These are phyloP conservation scores for Penicillium fuscoglaucum DNA, from an alignment of 2,329 filamentous ascomycete species.

Conservation along the genomic window DNA sequence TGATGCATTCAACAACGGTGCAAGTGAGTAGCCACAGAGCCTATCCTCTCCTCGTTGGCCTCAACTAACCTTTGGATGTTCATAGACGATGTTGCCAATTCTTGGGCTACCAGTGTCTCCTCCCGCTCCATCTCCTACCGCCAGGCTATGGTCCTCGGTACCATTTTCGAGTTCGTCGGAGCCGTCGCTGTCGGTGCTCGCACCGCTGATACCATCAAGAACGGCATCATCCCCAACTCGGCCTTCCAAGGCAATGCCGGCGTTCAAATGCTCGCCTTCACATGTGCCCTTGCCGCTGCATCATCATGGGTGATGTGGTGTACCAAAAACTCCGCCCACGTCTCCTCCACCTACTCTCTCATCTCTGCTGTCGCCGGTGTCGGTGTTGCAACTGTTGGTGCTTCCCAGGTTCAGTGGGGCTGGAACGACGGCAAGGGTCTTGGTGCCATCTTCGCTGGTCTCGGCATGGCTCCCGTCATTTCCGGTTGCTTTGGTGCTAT, in stretches of 20 bases:
- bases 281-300: conserved; percentile 36
- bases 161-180: conserved; percentile 67
- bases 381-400: conserved; percentile 66
- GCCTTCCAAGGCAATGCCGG: conserved; percentile 63
- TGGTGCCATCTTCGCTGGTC: conserved; percentile 66
- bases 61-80: not conserved
- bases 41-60: not conserved
- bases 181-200: conserved; percentile 67
- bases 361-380: conserved; percentile 69
- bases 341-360: conserved; percentile 71
- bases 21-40: conserved; percentile 56
- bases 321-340: conserved; percentile 70
- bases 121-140: conserved; percentile 61
- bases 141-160: conserved; percentile 50
- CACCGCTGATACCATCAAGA: conserved; percentile 77
- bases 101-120: conserved; percentile 78
- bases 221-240: conserved; percentile 65
- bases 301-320: conserved; percentile 76
- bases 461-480: conserved; percentile 68
- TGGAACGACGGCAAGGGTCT: conserved; percentile 68
- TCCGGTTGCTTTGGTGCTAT: conserved; percentile 63
- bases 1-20: conserved; percentile 77
- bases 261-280: conserved; percentile 64
- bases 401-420: conserved; percentile 64
- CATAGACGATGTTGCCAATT: conserved; percentile 74